Evolutionary conservation across 2,329 filamentous ascomycete species (phyloP), one percentile per base, ranked within the genome.

Genomic region (Aspergillus sp.): DNA sequence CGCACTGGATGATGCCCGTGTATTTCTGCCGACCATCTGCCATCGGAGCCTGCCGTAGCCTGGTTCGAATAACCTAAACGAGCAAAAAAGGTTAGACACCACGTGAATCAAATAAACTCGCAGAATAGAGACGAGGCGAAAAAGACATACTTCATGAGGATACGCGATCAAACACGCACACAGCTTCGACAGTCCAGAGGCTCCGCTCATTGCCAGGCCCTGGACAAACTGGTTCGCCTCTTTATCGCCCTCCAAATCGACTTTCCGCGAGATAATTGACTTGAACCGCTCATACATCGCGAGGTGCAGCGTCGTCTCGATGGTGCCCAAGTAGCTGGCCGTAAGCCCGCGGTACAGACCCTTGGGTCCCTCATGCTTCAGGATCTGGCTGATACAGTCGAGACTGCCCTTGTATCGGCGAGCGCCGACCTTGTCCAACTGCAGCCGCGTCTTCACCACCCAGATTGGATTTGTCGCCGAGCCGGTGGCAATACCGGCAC

Each of bases 291-390:
- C 70, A 48, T 73, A 73, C 30, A 69, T 58, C 7, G 67, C 67
- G 38, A 72, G 45, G 49, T 72, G 70, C 36, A 72, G 50, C 3
- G 66, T 67, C 13, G 67, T 73, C 56, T 73, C 70, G 16, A 68
- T 63, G 0, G 64, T 64, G 7, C 70, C 69, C 4, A 72, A 53
- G 49, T 71, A 72, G 47, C 69, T 96, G 16, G 93, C 93, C 0
- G 90, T 90, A 47, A 96, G 77, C 8, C 93, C 93, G 69, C 91
- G 83, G 69, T 96, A 96, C 78, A 96, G 82, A 53, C 93, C 93
- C 47, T 85, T 82, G 40, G 96, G 67, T 2, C 93, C 92, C 71
- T 96, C 93, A 63, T 95, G 85, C 48, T 77, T 79, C 83, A 90
- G 88, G 55, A 96, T 96, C 14, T 90, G 84, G 45, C 79, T 82